These are phyloP conservation scores for Fusarium pseudocircinatum DNA, from an alignment of 2,329 filamentous ascomycete genomes.

Conservation along the genomic window DNA sequence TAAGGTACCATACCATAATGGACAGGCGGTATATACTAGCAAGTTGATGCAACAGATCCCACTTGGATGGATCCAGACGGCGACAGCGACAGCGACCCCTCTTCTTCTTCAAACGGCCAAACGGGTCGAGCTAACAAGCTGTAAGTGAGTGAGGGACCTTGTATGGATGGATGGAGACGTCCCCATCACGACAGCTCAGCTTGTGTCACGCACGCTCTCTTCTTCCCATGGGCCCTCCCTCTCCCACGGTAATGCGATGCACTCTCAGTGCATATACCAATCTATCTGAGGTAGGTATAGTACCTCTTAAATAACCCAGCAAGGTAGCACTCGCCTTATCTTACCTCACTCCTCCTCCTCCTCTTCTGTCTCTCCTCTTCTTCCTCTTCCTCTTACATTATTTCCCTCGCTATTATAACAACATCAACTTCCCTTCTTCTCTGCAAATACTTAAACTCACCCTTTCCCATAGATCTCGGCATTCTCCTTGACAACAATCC, in stretches of 20 bases:
- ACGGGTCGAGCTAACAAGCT: not conserved
- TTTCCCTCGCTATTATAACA: not conserved
- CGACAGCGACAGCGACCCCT: not conserved
- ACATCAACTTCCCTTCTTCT: constrained; percentile 1
- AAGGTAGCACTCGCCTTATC: constrained; percentile 24
- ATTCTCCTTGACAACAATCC: constrained; percentile 1
- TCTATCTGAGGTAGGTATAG: constrained; percentile 1
- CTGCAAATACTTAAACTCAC: constrained; percentile 5
- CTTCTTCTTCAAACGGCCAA: constrained; percentile 1
- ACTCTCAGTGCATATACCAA: not conserved
- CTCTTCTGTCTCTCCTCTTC: not conserved
- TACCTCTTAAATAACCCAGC: constrained; percentile 1
- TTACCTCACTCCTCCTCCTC: not conserved
- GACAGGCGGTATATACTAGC: constrained; percentile 1
- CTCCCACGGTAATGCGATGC: not conserved
- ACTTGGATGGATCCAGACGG: not conserved
- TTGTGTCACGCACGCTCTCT: not conserved
- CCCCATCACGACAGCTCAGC: constrained; percentile 2
- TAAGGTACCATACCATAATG: not conserved
- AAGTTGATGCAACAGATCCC: not conserved
- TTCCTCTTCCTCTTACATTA: not conserved
- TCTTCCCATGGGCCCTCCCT: not conserved
- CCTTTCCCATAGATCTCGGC: not conserved
- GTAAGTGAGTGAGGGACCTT: not conserved
- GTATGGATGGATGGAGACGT: not conserved